phyloP scores from a whole-genome alignment of 352 stramenopile genomes.

The Pythium brachiatum region DNA sequence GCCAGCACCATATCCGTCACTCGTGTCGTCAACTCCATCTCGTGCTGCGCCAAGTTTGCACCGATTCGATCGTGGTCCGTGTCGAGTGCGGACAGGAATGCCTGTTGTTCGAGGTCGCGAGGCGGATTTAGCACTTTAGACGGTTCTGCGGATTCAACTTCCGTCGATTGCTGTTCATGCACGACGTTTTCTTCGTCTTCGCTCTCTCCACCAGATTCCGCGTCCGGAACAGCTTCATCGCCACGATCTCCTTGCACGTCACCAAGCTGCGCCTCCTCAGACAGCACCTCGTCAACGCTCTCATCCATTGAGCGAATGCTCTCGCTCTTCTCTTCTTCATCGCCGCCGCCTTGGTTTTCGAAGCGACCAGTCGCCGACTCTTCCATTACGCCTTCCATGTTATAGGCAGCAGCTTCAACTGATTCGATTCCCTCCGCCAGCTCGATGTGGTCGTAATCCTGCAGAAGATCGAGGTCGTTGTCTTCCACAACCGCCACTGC shows the following conservation, averaged over 20 bases:
- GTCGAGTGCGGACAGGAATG: no score
- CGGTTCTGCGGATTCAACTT: no score
- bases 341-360: neutral
- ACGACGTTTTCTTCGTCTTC: neutral
- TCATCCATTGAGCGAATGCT: neutral
- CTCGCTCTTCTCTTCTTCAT: neutral
- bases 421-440: constrained; percentile 3
- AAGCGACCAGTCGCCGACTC: neutral
- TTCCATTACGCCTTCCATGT: no score
- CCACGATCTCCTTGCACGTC: neutral
- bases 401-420: no score
- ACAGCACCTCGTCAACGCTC: neutral
- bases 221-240: neutral
- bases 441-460: constrained; percentile 17
- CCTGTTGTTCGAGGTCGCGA: no score
- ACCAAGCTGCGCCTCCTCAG: neutral
- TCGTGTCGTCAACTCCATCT: neutral
- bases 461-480: neutral
- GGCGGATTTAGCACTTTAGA: no score
- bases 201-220: neutral
- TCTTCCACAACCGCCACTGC: neutral
- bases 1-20: neutral
- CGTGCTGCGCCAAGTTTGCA: no score
- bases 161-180: neutral
- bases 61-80: no score